Percentiles rank a stretch among this genome's conserved stretches.
Evolutionary conservation across 305 asterid species (phyloP).

Genomic region (Ruellia speciosa): DNA sequence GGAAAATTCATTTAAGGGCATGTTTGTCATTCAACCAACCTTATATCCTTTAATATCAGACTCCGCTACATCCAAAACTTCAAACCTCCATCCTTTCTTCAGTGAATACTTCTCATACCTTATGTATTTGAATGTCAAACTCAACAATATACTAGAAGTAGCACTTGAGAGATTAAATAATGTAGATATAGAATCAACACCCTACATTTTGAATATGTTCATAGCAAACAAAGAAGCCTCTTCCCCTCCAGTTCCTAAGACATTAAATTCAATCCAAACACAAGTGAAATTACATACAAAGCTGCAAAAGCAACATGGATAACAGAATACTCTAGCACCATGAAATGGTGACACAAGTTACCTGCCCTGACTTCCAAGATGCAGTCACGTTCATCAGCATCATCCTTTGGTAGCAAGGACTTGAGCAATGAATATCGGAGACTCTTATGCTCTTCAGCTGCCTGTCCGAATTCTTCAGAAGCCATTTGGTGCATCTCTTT

Average conservation of each 20-base stretch:
- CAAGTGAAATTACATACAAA: background rate
- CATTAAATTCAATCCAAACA: conserved; percentile 6
- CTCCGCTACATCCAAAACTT: conserved; percentile 63
- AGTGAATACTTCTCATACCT: conserved; percentile 86
- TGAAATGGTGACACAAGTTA: conserved; percentile 22
- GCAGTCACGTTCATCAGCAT: conserved; percentile 85
- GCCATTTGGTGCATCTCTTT: conserved; percentile 85
- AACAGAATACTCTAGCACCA: background rate
- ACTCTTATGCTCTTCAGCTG: conserved; percentile 59
- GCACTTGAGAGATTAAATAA: background rate
- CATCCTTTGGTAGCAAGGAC: conserved; percentile 83
- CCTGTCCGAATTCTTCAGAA: conserved; percentile 63
- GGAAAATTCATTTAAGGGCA: background rate
- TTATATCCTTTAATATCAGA: conserved; percentile 83
- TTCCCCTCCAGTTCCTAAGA: conserved; percentile 84
- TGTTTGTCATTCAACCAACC: conserved; percentile 32
- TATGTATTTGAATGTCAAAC: conserved; percentile 19
- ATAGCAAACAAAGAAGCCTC: conserved; percentile 96
- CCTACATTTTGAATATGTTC: conserved; percentile 85
- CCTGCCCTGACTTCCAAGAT: conserved; percentile 98
- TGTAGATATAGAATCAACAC: conserved; percentile 4
- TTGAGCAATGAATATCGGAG: conserved; percentile 60
- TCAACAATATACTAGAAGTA: conserved; percentile 1
- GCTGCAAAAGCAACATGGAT: conserved; percentile 2
- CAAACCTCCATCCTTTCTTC: conserved; percentile 87